These are phyloP conservation scores for Diaporthe destruens DNA, from an alignment of 2,329 filamentous ascomycete genomes.

Conservation along the genomic window DNA sequence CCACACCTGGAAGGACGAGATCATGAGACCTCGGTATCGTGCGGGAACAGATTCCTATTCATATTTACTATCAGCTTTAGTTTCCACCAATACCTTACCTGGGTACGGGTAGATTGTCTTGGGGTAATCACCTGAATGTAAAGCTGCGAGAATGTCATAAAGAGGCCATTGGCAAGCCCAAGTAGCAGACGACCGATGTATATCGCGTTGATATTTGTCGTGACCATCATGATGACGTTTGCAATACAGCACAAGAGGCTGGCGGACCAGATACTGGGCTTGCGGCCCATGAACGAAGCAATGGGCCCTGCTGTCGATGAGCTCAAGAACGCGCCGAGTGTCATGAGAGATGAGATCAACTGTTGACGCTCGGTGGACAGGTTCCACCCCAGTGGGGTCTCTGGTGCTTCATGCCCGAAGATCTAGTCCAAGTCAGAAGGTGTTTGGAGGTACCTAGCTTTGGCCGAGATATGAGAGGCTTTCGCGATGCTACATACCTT, in stretches of 20 bases:
- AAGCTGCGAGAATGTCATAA: constrained; percentile 64
- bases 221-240: constrained; percentile 71
- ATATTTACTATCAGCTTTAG: neutral
- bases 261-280: constrained; percentile 58
- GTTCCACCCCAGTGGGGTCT: constrained; percentile 58
- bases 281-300: constrained; percentile 51
- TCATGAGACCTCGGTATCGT: constrained; percentile 57
- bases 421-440: constrained; percentile 46
- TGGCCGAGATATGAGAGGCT: neutral
- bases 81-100: neutral
- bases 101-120: too few species aligned
- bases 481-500: constrained; percentile 48
- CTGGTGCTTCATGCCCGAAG: constrained; percentile 53
- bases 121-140: constrained; percentile 48
- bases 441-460: too few species aligned
- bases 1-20: constrained; percentile 60
- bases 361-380: constrained; percentile 59
- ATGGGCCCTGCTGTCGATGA: constrained; percentile 57
- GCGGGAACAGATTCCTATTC: constrained; percentile 51
- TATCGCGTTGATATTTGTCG: constrained; percentile 63
- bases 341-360: constrained; percentile 63
- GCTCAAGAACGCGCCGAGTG: constrained; percentile 60
- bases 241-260: constrained; percentile 62
- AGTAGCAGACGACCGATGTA: constrained; percentile 68
- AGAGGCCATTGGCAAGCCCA: constrained; percentile 68